Percentiles rank a stretch among this genome's conserved stretches.
These are phyloP conservation scores for Pyrenochaeta sp. DNA, from an alignment of 2,329 filamentous ascomycete genomes.

Conservation along the genomic window DNA sequence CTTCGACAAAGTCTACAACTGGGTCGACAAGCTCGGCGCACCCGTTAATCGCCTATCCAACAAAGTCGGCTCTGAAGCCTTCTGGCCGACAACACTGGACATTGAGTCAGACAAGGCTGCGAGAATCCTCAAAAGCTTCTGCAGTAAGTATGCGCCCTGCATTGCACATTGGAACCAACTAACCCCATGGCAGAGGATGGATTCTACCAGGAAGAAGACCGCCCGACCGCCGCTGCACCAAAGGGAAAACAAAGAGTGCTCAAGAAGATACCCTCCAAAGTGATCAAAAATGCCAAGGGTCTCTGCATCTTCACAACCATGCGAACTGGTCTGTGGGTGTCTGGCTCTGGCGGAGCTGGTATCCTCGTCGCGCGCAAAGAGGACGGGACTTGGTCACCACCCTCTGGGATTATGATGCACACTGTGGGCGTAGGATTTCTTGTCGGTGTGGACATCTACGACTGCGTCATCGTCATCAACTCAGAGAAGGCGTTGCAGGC, in stretches of 20 bases:
- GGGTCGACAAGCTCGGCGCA: conserved; percentile 72
- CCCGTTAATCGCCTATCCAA: conserved; percentile 85
- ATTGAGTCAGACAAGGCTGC: conserved; percentile 92
- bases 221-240: conserved; percentile 59
- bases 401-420: conserved; percentile 89
- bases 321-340: conserved; percentile 91
- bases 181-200: conserved; percentile 65
- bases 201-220: conserved; percentile 68
- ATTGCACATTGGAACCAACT: conserved; percentile 15
- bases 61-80: conserved; percentile 81
- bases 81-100: conserved; percentile 86
- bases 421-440: conserved; percentile 89
- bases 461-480: conserved; percentile 93
- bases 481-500: conserved; percentile 82
- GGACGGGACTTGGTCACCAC: conserved; percentile 90
- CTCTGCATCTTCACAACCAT: conserved; percentile 95
- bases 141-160: conserved; percentile 67
- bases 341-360: conserved; percentile 88
- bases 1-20: conserved; percentile 76
- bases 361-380: conserved; percentile 83
- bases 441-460: conserved; percentile 92
- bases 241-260: conserved; percentile 70
- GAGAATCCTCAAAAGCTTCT: conserved; percentile 88
- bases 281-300: conserved; percentile 88
- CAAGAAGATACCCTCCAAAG: conserved; percentile 84